A percentile compares a stretch with the other conserved stretches of the same genome.
Conservation (phyloP, 2,329 filamentous ascomycete species). For the Fusarium napiforme region DNA sequence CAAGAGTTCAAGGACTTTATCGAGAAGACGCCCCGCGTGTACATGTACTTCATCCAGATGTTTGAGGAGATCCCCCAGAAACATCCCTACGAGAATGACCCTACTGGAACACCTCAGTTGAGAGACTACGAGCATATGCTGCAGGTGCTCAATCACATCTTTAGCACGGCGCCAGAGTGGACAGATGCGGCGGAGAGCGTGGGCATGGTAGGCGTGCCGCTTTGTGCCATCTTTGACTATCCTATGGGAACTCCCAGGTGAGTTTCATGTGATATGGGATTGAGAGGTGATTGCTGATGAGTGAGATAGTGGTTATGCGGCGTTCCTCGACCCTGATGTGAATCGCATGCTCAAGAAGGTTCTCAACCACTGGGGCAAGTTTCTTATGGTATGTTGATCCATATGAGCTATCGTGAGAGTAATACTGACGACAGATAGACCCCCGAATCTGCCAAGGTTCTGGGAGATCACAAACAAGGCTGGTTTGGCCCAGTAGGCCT, state of each 20-base stretch:
- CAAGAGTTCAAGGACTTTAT: conserved; percentile 74
- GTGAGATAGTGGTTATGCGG: conserved; percentile 58
- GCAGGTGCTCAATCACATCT: conserved; percentile 70
- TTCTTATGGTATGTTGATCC: conserved; percentile 53
- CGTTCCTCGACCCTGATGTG: conserved; percentile 66
- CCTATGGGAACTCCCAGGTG: conserved; percentile 65
- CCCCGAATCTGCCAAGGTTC: conserved; percentile 64
- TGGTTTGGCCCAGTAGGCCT: conserved; percentile 66
- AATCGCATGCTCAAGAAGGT: conserved; percentile 65
- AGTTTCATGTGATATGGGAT: not conserved
- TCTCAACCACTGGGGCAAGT: conserved; percentile 68
- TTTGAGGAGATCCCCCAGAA: conserved; percentile 73
- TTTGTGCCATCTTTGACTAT: conserved; percentile 65
- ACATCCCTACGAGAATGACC: conserved; percentile 69
- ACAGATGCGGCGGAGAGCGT: conserved; percentile 62
- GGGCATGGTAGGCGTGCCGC: conserved; percentile 65
- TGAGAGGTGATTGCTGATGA: not conserved
- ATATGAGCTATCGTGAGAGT: not conserved
- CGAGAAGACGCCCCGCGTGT: conserved; percentile 70
- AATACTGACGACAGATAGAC: conserved; percentile 47
- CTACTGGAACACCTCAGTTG: conserved; percentile 70
- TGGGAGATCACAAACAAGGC: conserved; percentile 56
- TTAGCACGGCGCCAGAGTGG: conserved; percentile 63
- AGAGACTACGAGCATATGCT: conserved; percentile 75
- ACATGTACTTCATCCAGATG: conserved; percentile 75